Base-by-base conservation (phyloP, 1,284 basidiomycete genomes). In the Ceratobasidium sp. region DNA sequence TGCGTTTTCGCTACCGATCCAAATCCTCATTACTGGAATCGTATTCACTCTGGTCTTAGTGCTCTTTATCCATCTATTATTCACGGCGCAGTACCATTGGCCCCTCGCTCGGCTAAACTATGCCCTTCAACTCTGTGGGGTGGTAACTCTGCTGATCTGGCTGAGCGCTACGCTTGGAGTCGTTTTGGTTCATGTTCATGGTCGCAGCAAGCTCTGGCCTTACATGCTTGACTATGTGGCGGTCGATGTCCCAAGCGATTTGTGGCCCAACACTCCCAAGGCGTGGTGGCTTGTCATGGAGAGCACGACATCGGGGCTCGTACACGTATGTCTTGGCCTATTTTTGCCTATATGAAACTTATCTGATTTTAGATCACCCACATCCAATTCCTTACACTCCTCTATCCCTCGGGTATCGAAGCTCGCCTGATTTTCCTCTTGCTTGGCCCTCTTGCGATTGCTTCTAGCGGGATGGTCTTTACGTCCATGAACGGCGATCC, bases 31-130 rank as follows among this genome's bases (percentile, higher is more conserved):
- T 65, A 90, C 87, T 3, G 94, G 95, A 54, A 87, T 98, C 75
- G 89, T 94, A 25, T 80, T 97, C 72, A 93, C 96, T 1, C 87
- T 99, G 69, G 86, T 93, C 52, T 82, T 85, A 54, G 90, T 98
- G n/a, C 88, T 99, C 32, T 83, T 96, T 75, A 87, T 96, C 71
- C 95, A 98, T 75, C 88, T 99, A 71, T 78, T 95, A 70, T 98
- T 99, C 80, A 98, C 97, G 20, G 91, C 91, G 0, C 93, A 96
- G 77, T 98, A 98, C 75, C 96, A 99, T 79, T 94, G 92, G 84
- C 94, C 94, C 0, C 89, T 99, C 45, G 94, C 94, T 0, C 90
- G 89, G 12, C 85, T 92, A 75, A 99, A 99, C 82, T 99, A 92
- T 78, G 82, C 88, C 69, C 87, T 98, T 32, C 96, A 98, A 78